Evolutionary conservation across 176 grass and related monocot genomes (phyloP), one percentile per base, ranked within the genome.

Genomic region (Phragmites australis): DNA sequence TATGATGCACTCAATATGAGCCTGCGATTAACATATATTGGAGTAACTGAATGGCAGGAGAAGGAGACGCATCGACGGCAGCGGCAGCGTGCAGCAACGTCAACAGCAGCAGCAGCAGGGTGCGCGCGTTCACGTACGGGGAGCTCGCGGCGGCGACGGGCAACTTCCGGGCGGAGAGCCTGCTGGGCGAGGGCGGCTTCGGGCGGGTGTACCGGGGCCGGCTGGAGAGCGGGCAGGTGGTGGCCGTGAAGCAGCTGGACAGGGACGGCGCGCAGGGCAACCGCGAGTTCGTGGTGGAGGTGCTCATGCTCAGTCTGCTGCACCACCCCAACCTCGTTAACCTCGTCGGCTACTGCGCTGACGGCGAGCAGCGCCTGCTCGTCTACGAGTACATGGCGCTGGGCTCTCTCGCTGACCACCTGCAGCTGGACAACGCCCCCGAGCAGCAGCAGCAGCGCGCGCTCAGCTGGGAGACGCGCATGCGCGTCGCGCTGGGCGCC

Each of bases 111-210:
- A 47, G 67, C 41, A 47, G 82, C 62, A 58, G 72, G 6, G 83
- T 75, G 1, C 75, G 55, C 25, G 25, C 57, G 3, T 86, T 86
- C 83, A 73, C 57, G 8, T 86, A 80, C 57, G 67, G 45, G 1
- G 75, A 86, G 76, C 83, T 86, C 0, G 45, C 76, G 2, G 67
- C 56, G 7, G 83, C 83, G 1, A 86, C 83, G 6, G 57, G 22
- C 19, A 55, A 86, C 57, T 86, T 86, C 76, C 66, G 26, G 18
- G 47, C 47, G 18, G 76, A 80, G 56, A 65, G 67, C 75, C 47
- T 86, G 65, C 83, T 86, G 4, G 83, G 83, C 14, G 83, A 80
- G 76, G 83, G 83, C 47, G 83, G 83, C 25, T 85, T 85, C 37
- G 83, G 83, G 11, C 75, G 56, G 47, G 83, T 85, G 32, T 85